Evolutionary conservation across 1,139 yeast genomes (phyloP).

Genomic region (Blastobotrys raffinosifermentans): DNA sequence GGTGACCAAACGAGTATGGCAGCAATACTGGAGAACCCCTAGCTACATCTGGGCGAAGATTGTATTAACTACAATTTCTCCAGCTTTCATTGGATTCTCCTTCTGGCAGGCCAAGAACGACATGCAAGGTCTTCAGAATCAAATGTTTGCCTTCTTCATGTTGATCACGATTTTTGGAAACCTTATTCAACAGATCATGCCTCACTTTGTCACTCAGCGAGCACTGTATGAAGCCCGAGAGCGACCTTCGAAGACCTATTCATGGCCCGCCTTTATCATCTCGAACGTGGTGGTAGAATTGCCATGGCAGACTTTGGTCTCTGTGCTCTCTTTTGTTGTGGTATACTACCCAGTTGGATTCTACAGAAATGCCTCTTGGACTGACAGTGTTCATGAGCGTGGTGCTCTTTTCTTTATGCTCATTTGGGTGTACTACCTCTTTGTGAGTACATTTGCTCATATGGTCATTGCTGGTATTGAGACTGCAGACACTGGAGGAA

Average conservation of each 20-base stretch:
- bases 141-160: constrained; percentile 62
- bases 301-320: constrained; percentile 66
- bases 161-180: constrained; percentile 56
- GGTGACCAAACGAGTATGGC: constrained; percentile 49
- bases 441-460: constrained; percentile 60
- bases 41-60: constrained; percentile 62
- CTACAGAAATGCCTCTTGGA: constrained; percentile 32
- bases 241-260: constrained; percentile 64
- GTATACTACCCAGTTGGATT: constrained; percentile 80
- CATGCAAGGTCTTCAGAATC: constrained; percentile 41
- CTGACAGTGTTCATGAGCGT: constrained; percentile 49
- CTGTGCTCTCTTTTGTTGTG: constrained; percentile 61
- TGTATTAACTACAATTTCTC: constrained; percentile 44
- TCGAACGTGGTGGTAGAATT: constrained; percentile 68
- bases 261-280: constrained; percentile 55
- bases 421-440: constrained; percentile 51
- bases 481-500: constrained; percentile 69
- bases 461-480: constrained; percentile 57
- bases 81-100: constrained; percentile 67
- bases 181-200: constrained; percentile 66
- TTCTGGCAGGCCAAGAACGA: constrained; percentile 63
- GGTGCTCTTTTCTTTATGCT: constrained; percentile 67
- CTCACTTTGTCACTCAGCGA: constrained; percentile 65
- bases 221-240: constrained; percentile 85
- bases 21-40: constrained; percentile 76